Percentiles rank a stretch among this genome's conserved stretches.
These are phyloP conservation scores for Pythium dissimile DNA, from an alignment of 352 stramenopile genomes.

Conservation along the genomic window DNA sequence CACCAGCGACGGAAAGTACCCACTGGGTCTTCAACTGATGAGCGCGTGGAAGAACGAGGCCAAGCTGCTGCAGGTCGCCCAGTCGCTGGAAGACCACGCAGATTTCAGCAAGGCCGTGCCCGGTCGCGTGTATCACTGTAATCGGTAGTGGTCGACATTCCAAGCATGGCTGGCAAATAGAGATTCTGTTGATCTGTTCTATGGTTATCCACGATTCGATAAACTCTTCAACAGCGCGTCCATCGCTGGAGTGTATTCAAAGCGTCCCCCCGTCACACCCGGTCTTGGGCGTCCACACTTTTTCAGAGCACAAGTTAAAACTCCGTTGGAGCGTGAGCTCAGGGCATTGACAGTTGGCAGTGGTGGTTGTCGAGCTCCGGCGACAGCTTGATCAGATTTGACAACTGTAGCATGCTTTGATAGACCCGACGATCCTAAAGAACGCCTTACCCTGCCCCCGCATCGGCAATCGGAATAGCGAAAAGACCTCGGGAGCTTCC, in stretches of 20 bases:
- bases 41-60: slow-evolving; percentile 57
- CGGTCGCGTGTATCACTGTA: slow-evolving; percentile 42
- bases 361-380: slow-evolving; percentile 29
- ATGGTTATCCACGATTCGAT: not conserved
- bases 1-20: slow-evolving; percentile 49
- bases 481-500: slow-evolving; percentile 32
- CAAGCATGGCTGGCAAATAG: slow-evolving; percentile 11
- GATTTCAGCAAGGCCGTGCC: slow-evolving; percentile 45
- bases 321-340: slow-evolving; percentile 24
- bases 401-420: slow-evolving; percentile 37
- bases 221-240: not conserved
- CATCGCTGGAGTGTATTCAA: too few species aligned
- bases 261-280: slow-evolving; percentile 31
- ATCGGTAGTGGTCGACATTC: slow-evolving; percentile 10
- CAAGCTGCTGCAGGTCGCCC: slow-evolving; percentile 54
- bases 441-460: slow-evolving; percentile 38
- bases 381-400: slow-evolving; percentile 25
- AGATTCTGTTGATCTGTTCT: not conserved
- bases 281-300: slow-evolving; percentile 28
- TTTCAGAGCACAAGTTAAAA: slow-evolving; percentile 25
- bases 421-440: slow-evolving; percentile 34
- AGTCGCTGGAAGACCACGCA: slow-evolving; percentile 57
- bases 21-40: slow-evolving; percentile 83
- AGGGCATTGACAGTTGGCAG: slow-evolving; percentile 34
- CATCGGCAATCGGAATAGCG: slow-evolving; percentile 40